Evolutionary conservation across 345 rosid genomes (phyloP), one percentile per base, ranked within the genome.

Genomic region (Ricinus communis): DNA sequence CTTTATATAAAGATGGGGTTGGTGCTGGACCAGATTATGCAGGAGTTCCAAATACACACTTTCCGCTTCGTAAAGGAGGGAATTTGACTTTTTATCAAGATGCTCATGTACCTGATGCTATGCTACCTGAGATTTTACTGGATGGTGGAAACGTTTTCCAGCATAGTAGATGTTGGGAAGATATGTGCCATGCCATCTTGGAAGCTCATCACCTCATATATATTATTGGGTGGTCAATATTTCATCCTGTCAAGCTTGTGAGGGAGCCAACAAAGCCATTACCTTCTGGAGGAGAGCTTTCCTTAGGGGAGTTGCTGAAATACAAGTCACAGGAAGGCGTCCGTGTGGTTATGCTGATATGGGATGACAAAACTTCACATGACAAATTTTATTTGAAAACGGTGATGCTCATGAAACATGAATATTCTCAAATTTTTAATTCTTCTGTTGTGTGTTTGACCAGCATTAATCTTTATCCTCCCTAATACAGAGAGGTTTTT

Each of bases 331-430:
- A 87, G 56, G 90, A 89, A 89, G 94, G 94, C 62, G 91, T 87
- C 33, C 85, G 88, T 0, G 90, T 89, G 64, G 70, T 82, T 38
- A 1, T 89, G 82, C 75, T 89, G 50, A 71, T 89, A 41, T 89
- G 91, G 95, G 95, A 89, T 36, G 91, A 89, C 60, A 89, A 87
- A 75, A 89, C 95, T 68, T 89, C 95, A 0, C 95, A 87, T 50
- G 85, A 89, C 83, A 89, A 79, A 64, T 71, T 79, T 19, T 83
- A 81, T 9, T 59, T 89, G 57, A 89, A 85, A 77, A 89, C 85
- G 77, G 91, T 87, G 82, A 51, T 8, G 40, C 22, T 75, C 46
- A 1, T 24, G 41, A 45, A 11, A 64, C 69, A 49, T 49, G 11
- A 62, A 30, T 66, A 41, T 27, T 21, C 45, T 33, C 8, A 22